phyloP scores from a whole-genome alignment of 2,329 filamentous ascomycete genomes.

The Arthrobotrys musiformis region DNA sequence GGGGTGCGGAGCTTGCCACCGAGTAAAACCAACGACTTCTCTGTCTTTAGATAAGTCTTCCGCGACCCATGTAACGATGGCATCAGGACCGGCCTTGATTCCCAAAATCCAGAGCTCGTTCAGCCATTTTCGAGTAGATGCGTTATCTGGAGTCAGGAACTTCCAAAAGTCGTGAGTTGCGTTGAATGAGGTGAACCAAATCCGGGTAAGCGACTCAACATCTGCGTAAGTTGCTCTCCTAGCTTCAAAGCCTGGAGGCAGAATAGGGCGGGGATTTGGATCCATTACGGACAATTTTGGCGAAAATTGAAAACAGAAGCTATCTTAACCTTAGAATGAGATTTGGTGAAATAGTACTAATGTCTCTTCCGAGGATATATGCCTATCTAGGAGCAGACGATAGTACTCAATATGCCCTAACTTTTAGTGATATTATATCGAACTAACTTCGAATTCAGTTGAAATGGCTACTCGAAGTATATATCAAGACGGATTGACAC shows the following conservation, averaged over 20 bases:
- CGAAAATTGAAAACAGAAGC: too few species aligned
- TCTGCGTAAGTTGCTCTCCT: slow-evolving; percentile 20
- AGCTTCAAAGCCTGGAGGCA: slow-evolving; percentile 2
- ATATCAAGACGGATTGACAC: too few species aligned
- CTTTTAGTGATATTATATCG: too few species aligned
- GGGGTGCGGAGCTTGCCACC: slow-evolving; percentile 10
- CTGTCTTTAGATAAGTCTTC: slow-evolving; percentile 18
- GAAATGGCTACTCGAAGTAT: too few species aligned
- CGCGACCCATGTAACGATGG: slow-evolving; percentile 11
- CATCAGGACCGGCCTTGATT: slow-evolving; percentile 3
- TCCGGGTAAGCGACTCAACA: slow-evolving; percentile 7
- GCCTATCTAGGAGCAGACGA: too few species aligned
- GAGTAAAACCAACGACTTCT: slow-evolving; percentile 15
- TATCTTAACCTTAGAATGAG: too few species aligned
- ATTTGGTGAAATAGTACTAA: too few species aligned
- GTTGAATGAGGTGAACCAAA: slow-evolving; percentile 26
- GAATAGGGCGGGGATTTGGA: not conserved
- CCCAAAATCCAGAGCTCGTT: slow-evolving; percentile 23
- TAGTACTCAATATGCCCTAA: too few species aligned
- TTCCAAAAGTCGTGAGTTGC: slow-evolving; percentile 23
- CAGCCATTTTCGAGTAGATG: slow-evolving; percentile 2
- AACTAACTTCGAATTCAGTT: too few species aligned
- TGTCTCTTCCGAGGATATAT: too few species aligned
- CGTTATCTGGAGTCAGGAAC: slow-evolving; percentile 25
- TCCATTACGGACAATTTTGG: too few species aligned